Base-by-base conservation (phyloP, 768 basidiomycete species). In the Suillus subaureus region DNA sequence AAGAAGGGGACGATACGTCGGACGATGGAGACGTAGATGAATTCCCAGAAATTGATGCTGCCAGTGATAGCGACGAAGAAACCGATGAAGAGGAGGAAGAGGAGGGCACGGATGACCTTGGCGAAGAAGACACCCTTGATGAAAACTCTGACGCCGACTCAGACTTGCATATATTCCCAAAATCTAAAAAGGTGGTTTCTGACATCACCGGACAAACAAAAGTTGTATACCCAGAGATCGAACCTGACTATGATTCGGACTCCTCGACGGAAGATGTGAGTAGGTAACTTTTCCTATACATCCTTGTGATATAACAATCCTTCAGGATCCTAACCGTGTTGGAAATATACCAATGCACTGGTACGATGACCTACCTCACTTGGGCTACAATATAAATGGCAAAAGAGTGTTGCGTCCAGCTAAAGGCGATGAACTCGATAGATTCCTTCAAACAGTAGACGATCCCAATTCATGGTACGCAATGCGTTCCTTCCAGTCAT, bases 341-440 rank as follows among this genome's bases (percentile, higher is more conserved):
- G 97, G 97, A 62, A 86, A 97, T 78, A 82, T 99, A 67, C 97
- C 97, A 55, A 91, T 92, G 85, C 96, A 99, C 73, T 99, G 97
- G 96, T 99, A 99, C 77, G 97, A 99, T 75, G 96, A 99, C 81
- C 82, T 99, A 70, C 97, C 97, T n/a, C 97, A 99, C 78, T 86
- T 99, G 74, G 97, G 97, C 55, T 99, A 99, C 79, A 88, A 95
- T 77, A 89, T 99, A 71, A 87, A 96, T 75, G 97, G 97, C 62
- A 97, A 94, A 80, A 90, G 90, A 75, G 89, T 99, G 57, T 84
- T 99, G 68, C 91, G 95, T 62, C 96, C 97, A 15, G 97, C 95
- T 51, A 89, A 90, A 70, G 96, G 96, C 52, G 97, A 99, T 73
- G 97, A 99, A 77, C 81, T 99, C 61, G 97, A 99, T 82, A 97